Conservation (phyloP, 306 rosid species). For the Cyamopsis tetragonoloba region DNA sequence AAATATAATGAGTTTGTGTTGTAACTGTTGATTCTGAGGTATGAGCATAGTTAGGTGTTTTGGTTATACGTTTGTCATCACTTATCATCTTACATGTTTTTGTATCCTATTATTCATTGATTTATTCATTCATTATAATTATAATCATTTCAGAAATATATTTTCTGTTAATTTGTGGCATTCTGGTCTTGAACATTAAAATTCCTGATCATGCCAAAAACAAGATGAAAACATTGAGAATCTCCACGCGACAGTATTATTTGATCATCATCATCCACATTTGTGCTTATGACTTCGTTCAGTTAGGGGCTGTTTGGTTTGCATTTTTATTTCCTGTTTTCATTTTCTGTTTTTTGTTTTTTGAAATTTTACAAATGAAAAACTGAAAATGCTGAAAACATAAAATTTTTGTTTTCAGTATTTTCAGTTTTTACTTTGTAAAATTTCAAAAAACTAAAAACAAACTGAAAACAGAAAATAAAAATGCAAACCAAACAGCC, state of each 20-base stretch:
- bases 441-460: too few relatives aligned
- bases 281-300: too few relatives aligned
- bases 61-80: background rate
- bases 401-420: too few relatives aligned
- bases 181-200: background rate
- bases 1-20: background rate
- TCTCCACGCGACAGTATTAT: background rate
- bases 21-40: background rate
- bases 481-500: too few relatives aligned
- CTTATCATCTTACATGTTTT: background rate
- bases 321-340: too few relatives aligned
- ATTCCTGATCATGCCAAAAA: background rate
- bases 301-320: too few relatives aligned
- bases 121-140: constrained; percentile 32
- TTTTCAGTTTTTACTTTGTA: too few relatives aligned
- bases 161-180: background rate
- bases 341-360: too few relatives aligned
- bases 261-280: background rate
- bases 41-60: background rate
- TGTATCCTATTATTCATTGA: constrained; percentile 25
- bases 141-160: background rate
- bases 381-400: too few relatives aligned
- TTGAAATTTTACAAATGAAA: too few relatives aligned
- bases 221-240: background rate
- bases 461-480: too few relatives aligned